Conservation (phyloP, 2,329 filamentous ascomycete species). For the Diaporthe aspalathi region DNA sequence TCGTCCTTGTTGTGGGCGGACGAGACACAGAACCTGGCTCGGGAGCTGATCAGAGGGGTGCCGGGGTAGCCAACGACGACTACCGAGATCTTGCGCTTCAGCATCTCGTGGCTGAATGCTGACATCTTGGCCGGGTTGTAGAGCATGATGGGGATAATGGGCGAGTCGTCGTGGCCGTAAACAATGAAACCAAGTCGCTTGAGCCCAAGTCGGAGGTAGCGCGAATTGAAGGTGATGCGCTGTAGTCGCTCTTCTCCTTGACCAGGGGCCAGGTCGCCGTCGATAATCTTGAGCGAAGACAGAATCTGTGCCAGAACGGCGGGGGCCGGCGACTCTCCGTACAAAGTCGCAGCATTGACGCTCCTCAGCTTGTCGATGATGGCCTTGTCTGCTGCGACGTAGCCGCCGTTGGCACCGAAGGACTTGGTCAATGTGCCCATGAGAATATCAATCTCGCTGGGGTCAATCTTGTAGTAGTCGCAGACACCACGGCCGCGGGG, state of each 20-base stretch:
- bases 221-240: conserved; percentile 96
- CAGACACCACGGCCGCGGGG: conserved; percentile 92
- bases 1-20: conserved; percentile 99
- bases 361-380: conserved; percentile 92
- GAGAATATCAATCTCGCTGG: conserved; percentile 88
- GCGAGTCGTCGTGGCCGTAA: conserved; percentile 97
- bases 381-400: conserved; percentile 87
- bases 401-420: conserved; percentile 97
- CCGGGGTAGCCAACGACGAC: conserved; percentile 98
- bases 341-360: conserved; percentile 87
- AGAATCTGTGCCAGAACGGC: conserved; percentile 92
- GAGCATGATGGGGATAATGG: conserved; percentile 92
- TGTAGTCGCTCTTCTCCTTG: conserved; percentile 96
- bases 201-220: conserved; percentile 95
- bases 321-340: conserved; percentile 88
- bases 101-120: conserved; percentile 98
- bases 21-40: conserved; percentile 95
- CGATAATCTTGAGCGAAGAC: conserved; percentile 87
- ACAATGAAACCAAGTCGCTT: conserved; percentile 98
- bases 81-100: conserved; percentile 95
- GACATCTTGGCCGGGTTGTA: conserved; percentile 99
- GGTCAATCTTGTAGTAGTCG: conserved; percentile 95
- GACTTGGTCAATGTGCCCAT: conserved; percentile 99
- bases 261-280: conserved; percentile 85
- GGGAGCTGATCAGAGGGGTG: conserved; percentile 93